These are phyloP conservation scores for Salix udensis DNA, from an alignment of 345 rosid species.

Conservation along the genomic window DNA sequence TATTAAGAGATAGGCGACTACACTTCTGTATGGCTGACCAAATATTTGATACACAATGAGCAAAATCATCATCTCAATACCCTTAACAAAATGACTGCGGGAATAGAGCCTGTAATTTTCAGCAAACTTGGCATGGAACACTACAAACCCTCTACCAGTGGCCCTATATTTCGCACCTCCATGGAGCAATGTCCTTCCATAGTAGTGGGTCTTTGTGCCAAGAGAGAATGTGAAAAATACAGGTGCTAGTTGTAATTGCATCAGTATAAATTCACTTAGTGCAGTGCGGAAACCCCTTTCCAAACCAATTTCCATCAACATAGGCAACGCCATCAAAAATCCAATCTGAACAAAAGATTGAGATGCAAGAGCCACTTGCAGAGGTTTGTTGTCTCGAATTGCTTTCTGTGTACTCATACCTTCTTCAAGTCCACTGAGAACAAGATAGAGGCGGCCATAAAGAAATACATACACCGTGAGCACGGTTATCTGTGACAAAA, in stretches of 20 bases:
- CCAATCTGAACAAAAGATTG: slow-evolving; percentile 98
- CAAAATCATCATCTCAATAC: slow-evolving; percentile 91
- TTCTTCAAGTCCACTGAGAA: slow-evolving; percentile 92
- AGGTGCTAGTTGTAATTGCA: slow-evolving; percentile 95
- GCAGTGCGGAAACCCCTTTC: slow-evolving; percentile 97
- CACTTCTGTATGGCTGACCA: slow-evolving; percentile 79
- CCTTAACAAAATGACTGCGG: slow-evolving; percentile 97
- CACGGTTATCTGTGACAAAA: slow-evolving; percentile 75
- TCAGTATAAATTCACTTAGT: slow-evolving; percentile 83
- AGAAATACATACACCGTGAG: slow-evolving; percentile 96
- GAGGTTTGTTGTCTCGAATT: slow-evolving; percentile 86
- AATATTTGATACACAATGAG: slow-evolving; percentile 84
- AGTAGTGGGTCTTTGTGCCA: slow-evolving; percentile 97
- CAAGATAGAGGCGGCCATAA: slow-evolving; percentile 97
- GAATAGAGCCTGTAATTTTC: slow-evolving; percentile 96
- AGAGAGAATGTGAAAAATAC: slow-evolving; percentile 98
- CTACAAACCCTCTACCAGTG: slow-evolving; percentile 97
- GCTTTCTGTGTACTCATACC: slow-evolving; percentile 63
- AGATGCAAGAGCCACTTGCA: slow-evolving; percentile 98
- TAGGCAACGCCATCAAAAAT: slow-evolving; percentile 90
- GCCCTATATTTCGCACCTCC: slow-evolving; percentile 97
- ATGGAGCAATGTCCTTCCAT: slow-evolving; percentile 92
- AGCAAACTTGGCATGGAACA: slow-evolving; percentile 99
- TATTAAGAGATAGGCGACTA: slow-evolving; percentile 80
- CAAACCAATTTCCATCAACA: slow-evolving; percentile 98